Evolutionary conservation across 306 rosid genomes (phyloP).

Genomic region (Cicer bijugum): DNA sequence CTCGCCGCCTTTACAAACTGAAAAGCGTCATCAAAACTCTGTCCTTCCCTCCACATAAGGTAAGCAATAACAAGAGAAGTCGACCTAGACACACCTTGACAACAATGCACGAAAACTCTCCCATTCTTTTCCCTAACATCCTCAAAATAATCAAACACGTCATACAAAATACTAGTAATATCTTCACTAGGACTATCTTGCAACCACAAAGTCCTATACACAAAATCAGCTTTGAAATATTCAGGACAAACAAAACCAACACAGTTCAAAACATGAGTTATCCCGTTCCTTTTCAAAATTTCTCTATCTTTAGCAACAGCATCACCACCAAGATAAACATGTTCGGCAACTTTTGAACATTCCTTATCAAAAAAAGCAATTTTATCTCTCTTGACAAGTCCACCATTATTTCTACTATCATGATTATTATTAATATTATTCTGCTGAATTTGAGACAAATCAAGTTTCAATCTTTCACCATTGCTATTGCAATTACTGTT

Average conservation of each 20-base stretch:
- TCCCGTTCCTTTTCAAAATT: constrained; percentile 83
- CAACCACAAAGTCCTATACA: constrained; percentile 93
- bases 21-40: constrained; percentile 98
- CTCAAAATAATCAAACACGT: constrained; percentile 97
- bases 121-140: constrained; percentile 93
- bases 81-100: constrained; percentile 98
- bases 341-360: constrained; percentile 94
- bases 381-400: constrained; percentile 95
- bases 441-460: constrained; percentile 86
- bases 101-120: constrained; percentile 96
- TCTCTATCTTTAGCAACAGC: constrained; percentile 97
- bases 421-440: constrained; percentile 57
- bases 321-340: constrained; percentile 96
- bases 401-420: constrained; percentile 60
- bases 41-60: constrained; percentile 99
- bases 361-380: constrained; percentile 96
- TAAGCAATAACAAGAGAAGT: constrained; percentile 97
- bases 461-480: constrained; percentile 96
- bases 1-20: constrained; percentile 99
- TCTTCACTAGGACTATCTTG: constrained; percentile 98
- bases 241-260: constrained; percentile 99
- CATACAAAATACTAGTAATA: constrained; percentile 90
- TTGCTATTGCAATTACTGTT: constrained; percentile 28
- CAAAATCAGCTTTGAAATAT: constrained; percentile 83
- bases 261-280: constrained; percentile 92